A percentile compares a stretch with the other conserved stretches of the same genome.
These are phyloP conservation scores for Penicillium occitanis DNA, from an alignment of 2,329 filamentous ascomycete species.

Conservation along the genomic window DNA sequence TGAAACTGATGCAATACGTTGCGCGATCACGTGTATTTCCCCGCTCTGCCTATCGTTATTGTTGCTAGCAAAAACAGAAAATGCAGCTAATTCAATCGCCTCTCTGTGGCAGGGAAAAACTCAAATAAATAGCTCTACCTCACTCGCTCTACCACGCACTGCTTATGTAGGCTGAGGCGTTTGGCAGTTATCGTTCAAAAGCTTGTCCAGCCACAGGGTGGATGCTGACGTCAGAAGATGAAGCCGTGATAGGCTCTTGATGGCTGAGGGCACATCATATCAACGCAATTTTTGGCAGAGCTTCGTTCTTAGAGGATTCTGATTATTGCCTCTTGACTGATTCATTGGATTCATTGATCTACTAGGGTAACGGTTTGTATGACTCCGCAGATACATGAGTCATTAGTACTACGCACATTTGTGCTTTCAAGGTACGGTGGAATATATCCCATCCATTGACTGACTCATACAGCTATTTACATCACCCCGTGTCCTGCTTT, in stretches of 20 bases:
- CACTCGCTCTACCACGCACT: background rate
- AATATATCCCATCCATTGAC: background rate
- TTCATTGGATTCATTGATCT: background rate
- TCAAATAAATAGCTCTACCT: conserved; percentile 8
- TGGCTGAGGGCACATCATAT: background rate
- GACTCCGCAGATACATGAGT: background rate
- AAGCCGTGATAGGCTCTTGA: background rate
- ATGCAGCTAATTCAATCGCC: background rate
- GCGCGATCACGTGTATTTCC: conserved; percentile 7
- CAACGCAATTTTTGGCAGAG: background rate
- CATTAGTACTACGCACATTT: background rate
- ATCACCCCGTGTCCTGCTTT: background rate
- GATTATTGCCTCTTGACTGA: conserved; percentile 1
- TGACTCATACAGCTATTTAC: background rate
- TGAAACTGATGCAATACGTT: conserved; percentile 2
- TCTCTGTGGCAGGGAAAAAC: background rate
- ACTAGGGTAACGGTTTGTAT: background rate
- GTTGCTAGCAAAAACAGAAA: background rate
- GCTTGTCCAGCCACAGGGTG: background rate
- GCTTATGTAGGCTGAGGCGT: background rate
- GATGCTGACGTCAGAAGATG: conserved; percentile 1
- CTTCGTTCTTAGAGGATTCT: background rate
- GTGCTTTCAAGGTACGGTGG: background rate
- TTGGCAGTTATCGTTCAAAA: background rate
- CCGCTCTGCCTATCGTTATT: background rate